Percentiles rank a stretch among this genome's conserved stretches.
Evolutionary conservation across 2,329 filamentous ascomycete genomes (phyloP).

Genomic region (Pestalotiopsis fici): DNA sequence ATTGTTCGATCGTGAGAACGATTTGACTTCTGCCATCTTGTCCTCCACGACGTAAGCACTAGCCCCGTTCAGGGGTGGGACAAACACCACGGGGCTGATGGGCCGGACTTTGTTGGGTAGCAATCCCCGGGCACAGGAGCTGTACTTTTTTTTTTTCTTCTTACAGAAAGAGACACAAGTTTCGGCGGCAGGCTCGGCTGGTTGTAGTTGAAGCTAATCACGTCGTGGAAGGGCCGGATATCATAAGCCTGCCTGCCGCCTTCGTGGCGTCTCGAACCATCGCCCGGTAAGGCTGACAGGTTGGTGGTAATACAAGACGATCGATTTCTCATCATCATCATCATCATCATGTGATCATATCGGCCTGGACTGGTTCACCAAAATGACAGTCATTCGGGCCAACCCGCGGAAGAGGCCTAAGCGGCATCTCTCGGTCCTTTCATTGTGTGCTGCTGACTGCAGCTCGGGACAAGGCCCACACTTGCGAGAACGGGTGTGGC

Average conservation of each 20-base stretch:
- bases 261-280: neutral
- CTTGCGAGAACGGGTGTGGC: neutral
- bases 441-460: neutral
- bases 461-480: neutral
- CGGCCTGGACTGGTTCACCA: neutral
- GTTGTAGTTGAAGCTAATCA: neutral
- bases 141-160: neutral
- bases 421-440: neutral
- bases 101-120: neutral
- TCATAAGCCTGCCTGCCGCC: neutral
- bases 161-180: neutral
- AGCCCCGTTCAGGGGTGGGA: constrained; percentile 14
- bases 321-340: neutral
- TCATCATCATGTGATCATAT: neutral
- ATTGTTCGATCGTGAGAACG: neutral
- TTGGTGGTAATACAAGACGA: neutral
- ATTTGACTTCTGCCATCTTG: neutral
- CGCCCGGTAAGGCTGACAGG: constrained; percentile 8
- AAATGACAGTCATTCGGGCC: neutral
- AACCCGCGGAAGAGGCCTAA: neutral
- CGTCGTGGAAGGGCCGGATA: neutral
- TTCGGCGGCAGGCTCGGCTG: neutral
- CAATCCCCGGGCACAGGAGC: neutral
- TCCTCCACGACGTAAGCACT: constrained; percentile 18
- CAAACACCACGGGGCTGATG: neutral